These are phyloP conservation scores for Fusarium pininemorale DNA, from an alignment of 2,329 filamentous ascomycete genomes.

Conservation along the genomic window DNA sequence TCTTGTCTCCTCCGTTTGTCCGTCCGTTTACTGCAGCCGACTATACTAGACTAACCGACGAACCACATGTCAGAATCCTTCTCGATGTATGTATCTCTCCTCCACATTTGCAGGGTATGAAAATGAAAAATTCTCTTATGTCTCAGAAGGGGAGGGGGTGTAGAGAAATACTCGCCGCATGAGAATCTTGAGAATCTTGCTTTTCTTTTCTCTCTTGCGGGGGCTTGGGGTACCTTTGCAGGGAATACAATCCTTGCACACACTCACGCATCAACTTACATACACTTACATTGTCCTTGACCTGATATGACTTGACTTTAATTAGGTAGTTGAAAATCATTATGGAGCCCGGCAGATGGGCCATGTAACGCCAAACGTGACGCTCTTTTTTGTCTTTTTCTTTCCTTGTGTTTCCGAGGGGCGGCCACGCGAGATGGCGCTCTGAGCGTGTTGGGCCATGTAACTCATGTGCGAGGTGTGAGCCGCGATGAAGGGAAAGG, in stretches of 20 bases:
- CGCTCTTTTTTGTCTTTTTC: neutral
- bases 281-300: neutral
- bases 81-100: neutral
- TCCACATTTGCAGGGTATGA: neutral
- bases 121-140: neutral
- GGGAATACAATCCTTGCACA: slow-evolving; percentile 25
- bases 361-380: slow-evolving; percentile 35
- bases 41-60: slow-evolving; percentile 3
- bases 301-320: neutral
- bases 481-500: slow-evolving; percentile 10
- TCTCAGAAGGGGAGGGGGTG: slow-evolving; percentile 9
- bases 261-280: slow-evolving; percentile 5
- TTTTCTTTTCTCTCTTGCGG: neutral
- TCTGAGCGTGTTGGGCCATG: slow-evolving; percentile 25
- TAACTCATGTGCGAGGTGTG: slow-evolving; percentile 33
- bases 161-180: neutral
- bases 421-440: slow-evolving; percentile 44
- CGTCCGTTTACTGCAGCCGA: slow-evolving; percentile 29
- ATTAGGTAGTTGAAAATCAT: neutral
- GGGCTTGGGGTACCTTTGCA: slow-evolving; percentile 21
- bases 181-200: neutral
- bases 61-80: slow-evolving; percentile 14
- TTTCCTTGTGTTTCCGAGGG: slow-evolving; percentile 33
- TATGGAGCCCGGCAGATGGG: slow-evolving; percentile 35
- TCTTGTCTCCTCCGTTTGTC: slow-evolving; percentile 30